phyloP scores from a whole-genome alignment of 306 rosid genomes.

The Luffa aegyptiaca region DNA sequence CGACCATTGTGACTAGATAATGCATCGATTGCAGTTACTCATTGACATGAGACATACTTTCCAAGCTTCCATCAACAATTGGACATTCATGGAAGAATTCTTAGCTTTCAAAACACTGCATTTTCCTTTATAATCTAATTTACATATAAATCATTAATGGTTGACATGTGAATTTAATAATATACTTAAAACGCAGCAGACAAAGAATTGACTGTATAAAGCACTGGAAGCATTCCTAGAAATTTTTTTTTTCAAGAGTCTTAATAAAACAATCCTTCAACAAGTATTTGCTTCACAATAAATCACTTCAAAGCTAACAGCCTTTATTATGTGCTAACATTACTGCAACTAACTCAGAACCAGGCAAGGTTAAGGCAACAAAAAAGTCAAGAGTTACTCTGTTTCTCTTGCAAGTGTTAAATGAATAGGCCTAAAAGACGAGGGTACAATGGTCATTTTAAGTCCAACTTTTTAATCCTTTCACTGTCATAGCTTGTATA shows the following conservation, averaged over 20 bases:
- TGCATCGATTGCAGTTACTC: background rate
- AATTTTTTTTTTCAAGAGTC: background rate
- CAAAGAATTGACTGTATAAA: slow-evolving; percentile 10
- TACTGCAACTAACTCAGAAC: slow-evolving; percentile 3
- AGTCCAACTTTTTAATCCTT: slow-evolving; percentile 5
- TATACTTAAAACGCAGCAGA: slow-evolving; percentile 6
- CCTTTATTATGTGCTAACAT: background rate
- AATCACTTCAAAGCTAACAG: background rate
- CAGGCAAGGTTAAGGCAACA: background rate
- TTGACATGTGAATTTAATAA: background rate
- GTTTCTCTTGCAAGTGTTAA: slow-evolving; percentile 3
- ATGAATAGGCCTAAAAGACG: background rate
- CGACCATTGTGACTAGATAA: slow-evolving; percentile 4
- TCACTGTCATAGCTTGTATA: slow-evolving; percentile 6
- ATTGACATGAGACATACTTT: slow-evolving; percentile 5
- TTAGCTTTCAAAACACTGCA: slow-evolving; percentile 1
- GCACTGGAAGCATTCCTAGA: background rate
- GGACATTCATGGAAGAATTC: slow-evolving; percentile 3
- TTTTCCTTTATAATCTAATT: background rate
- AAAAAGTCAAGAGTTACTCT: slow-evolving; percentile 4
- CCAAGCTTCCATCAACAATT: background rate
- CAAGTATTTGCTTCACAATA: slow-evolving; percentile 1
- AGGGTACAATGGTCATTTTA: slow-evolving; percentile 6
- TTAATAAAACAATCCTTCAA: background rate
- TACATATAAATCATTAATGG: background rate